Evolutionary conservation across 140 eudicot species (phyloP), one percentile per base, ranked within the genome.

Genomic region (Cichorium intybus): DNA sequence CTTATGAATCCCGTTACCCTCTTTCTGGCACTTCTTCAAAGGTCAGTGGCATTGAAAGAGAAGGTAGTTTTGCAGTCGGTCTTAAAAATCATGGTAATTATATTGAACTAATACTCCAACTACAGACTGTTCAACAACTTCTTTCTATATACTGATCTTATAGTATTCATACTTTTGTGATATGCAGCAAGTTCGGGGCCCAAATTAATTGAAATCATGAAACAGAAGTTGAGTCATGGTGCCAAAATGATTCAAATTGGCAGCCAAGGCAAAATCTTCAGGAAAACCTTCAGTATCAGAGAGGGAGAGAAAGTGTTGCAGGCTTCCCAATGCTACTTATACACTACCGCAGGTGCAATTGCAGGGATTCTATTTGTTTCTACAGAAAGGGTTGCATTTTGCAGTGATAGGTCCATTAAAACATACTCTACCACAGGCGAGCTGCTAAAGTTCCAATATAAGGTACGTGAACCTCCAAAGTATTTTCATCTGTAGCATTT

Each of bases 321-420:
- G 68, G 75, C 79, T 31, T 60, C 75, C 5, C 66, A 57, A 10
- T 84, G 86, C 71, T 49, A 60, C 67, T 50, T 84, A 46, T 80
- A 72, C 33, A 84, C 82, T 24, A 80, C 86, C 51, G 75, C 82
- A 4, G 81, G 81, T 55, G 77, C 81, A 10, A 74, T 80, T 22
- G 61, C 84, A 69, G 86, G 86, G 31, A 26, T 73, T 29, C 70
- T 80, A 10, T 84, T 84, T 29, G 57, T 83, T 29, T 60, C 83
- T 29, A 80, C 79, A 10, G 71, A 79, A 11, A 80, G 72, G 70
- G 76, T 80, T 29, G 82, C 79, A 12, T 83, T 79, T 33, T 76
- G 81, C 50, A 80, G 83, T 62, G 61, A 64, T 23, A 76, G 51
- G 24, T 53, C 73, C 33, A 22, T 83, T 21, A 70, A 80, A 77